phyloP scores from a whole-genome alignment of 2,329 filamentous ascomycete species.

The Colletotrichum lupini region DNA sequence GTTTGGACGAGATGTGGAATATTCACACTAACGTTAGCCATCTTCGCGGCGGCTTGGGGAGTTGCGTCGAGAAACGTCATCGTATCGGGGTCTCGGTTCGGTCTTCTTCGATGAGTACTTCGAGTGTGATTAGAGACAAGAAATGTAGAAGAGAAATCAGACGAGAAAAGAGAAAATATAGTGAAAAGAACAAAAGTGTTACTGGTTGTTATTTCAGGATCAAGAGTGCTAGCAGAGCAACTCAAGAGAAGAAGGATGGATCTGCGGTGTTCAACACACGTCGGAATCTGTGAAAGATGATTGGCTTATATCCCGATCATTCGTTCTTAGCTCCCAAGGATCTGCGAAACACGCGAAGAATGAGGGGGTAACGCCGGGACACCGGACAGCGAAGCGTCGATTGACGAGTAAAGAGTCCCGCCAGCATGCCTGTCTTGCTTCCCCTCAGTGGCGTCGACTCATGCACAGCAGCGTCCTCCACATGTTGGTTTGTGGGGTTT shows the following conservation, averaged over 20 bases:
- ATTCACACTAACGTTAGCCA: background rate
- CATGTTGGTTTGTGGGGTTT: background rate
- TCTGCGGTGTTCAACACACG: background rate
- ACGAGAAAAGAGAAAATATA: background rate
- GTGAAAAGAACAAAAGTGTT: background rate
- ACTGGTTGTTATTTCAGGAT: background rate
- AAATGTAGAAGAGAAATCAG: background rate
- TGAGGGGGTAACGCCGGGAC: background rate
- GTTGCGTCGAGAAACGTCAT: background rate
- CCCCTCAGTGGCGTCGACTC: background rate
- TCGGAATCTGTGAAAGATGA: background rate
- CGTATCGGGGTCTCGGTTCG: background rate
- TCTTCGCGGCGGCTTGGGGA: background rate
- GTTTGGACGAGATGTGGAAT: background rate
- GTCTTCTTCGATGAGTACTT: background rate
- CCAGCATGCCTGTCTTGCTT: background rate
- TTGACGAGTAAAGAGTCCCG: background rate
- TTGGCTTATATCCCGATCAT: background rate
- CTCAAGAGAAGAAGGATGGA: background rate
- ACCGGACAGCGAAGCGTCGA: background rate
- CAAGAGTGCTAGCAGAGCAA: background rate
- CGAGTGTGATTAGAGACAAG: background rate
- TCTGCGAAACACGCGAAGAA: background rate
- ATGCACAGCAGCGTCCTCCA: background rate
- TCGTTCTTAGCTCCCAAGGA: background rate